Conservation (phyloP, 2,329 filamentous ascomycete species). For the Fusarium domesticum region DNA sequence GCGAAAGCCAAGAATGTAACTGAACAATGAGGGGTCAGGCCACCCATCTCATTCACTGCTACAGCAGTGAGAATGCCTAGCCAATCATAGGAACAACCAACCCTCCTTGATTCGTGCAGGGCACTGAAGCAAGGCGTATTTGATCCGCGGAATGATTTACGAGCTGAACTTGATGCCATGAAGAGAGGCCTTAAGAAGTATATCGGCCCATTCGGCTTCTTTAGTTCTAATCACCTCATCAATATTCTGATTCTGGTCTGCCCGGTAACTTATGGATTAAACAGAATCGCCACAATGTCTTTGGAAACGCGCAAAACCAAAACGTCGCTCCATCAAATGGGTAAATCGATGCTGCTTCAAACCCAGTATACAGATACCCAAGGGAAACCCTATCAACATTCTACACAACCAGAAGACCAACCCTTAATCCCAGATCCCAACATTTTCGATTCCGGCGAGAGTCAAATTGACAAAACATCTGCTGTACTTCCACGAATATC, state of each 20-base stretch:
- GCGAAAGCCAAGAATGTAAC: conserved; percentile 2
- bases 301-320: conserved; percentile 5
- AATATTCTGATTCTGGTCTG: too few relatives aligned
- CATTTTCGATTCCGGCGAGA: conserved; percentile 2
- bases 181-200: not conserved
- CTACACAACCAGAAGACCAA: not conserved
- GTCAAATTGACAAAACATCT: not conserved
- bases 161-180: not conserved
- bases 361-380: not conserved
- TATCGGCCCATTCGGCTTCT: too few relatives aligned
- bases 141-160: not conserved
- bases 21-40: not conserved
- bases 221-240: too few relatives aligned
- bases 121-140: not conserved
- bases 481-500: conserved; percentile 2
- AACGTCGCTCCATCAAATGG: conserved; percentile 7
- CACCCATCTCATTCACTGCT: not conserved
- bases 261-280: too few relatives aligned
- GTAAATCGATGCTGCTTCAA: conserved; percentile 4
- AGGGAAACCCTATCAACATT: conserved; percentile 4
- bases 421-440: conserved; percentile 3
- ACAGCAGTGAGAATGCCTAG: not conserved
- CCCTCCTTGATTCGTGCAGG: not conserved
- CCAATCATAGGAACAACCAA: not conserved
- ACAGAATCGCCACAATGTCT: conserved; percentile 3